Conservation (phyloP, 2,329 filamentous ascomycete species). For the Nemania serpens region DNA sequence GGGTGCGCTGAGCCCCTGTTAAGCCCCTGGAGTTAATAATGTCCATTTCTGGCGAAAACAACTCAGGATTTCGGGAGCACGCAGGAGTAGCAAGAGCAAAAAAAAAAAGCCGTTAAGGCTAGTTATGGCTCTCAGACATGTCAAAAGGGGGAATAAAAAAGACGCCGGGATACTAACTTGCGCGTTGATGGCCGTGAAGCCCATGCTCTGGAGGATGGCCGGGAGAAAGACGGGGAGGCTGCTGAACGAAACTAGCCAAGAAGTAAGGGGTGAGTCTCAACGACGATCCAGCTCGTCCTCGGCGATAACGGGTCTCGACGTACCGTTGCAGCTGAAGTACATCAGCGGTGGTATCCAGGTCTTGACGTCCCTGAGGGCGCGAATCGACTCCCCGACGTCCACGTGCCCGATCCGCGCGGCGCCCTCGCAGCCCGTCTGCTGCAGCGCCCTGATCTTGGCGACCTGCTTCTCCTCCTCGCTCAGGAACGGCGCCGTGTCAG, state of each 20-base stretch:
- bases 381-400: constrained; percentile 51
- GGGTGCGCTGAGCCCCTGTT: constrained; percentile 74
- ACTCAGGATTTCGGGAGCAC: constrained; percentile 38
- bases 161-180: constrained; percentile 45
- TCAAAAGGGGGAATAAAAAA: too few species aligned
- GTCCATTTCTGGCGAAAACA: too few species aligned
- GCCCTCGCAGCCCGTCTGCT: constrained; percentile 56
- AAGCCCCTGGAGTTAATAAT: constrained; percentile 67
- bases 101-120: not conserved
- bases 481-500: constrained; percentile 58
- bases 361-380: constrained; percentile 53
- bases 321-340: constrained; percentile 49
- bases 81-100: not conserved
- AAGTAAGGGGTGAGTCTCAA: constrained; percentile 36
- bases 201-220: constrained; percentile 67
- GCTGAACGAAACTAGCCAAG: constrained; percentile 65
- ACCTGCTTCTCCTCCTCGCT: constrained; percentile 62
- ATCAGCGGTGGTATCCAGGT: constrained; percentile 54
- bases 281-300: constrained; percentile 58
- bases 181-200: constrained; percentile 67
- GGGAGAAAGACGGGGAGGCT: constrained; percentile 69
- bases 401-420: constrained; percentile 53
- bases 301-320: constrained; percentile 21
- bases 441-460: constrained; percentile 57
- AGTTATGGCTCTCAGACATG: too few species aligned